Evolutionary conservation across 345 rosid genomes (phyloP), one percentile per base, ranked within the genome.

Genomic region (Trapa incisa): DNA sequence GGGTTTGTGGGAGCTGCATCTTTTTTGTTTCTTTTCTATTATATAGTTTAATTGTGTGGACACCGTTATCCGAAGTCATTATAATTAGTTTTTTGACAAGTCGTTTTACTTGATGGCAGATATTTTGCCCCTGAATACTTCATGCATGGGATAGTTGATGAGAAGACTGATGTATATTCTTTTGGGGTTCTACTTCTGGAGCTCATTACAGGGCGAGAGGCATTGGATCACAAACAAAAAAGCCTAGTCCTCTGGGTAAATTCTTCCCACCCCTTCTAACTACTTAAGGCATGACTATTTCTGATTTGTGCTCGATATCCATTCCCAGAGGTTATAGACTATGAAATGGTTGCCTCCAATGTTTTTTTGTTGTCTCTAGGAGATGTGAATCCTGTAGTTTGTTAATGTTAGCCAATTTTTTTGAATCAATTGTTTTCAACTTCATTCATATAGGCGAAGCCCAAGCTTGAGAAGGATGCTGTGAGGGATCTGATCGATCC

Each of bases 71-170:
- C 39, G 14, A 41, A 41, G 43, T 41, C 7, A 41, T 41, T 41
- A 3, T 41, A 41, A 41, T 41, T 41, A 4, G 6, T 41, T 41
- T 41, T 8, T 1, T 41, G 43, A 35, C 35, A 13, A 15, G 35
- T n/a, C 17, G 17, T 29, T 50, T 50, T 61, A 62, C 67, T 41
- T 61, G 9, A 11, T 68, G 42, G 50, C 73, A 92, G 98, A 70
- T 92, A 89, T 77, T 89, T 92, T 70, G 98, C 98, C 57, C 98
- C 98, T 0, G 98, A 92, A 67, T 93, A 92, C 83, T 83, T 85
- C 77, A 89, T 89, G 97, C 89, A 93, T 0, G 98, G 98, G 54
- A 78, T 93, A 61, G 93, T 93, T 0, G 97, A 93, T 32, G 98
- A 89, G 83, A 93, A 92, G 78, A 93, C 97, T 0, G 98, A 93